Conservation (phyloP, 805 yeast species). For the Myxozyma sirexii region DNA sequence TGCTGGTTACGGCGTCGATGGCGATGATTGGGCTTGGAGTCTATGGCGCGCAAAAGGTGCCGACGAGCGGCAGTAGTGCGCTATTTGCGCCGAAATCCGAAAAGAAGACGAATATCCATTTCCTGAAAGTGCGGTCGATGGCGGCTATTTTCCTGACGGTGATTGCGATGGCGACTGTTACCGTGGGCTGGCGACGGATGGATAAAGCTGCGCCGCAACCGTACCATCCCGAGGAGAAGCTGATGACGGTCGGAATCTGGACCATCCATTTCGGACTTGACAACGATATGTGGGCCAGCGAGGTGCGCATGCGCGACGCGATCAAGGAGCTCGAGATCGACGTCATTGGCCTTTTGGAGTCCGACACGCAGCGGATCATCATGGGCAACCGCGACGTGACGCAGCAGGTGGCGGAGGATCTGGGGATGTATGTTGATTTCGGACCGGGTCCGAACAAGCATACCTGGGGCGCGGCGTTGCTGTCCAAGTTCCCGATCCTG, state of each 20-base stretch:
- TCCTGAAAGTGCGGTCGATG: slow-evolving; percentile 20
- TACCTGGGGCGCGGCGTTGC: slow-evolving; percentile 94
- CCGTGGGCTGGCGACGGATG: slow-evolving; percentile 60
- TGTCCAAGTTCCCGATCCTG: slow-evolving; percentile 92
- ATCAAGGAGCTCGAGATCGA: slow-evolving; percentile 86
- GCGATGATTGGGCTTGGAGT: slow-evolving; percentile 58
- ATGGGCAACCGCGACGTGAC: slow-evolving; percentile 96
- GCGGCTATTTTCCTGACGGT: slow-evolving; percentile 41
- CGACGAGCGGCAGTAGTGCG: slow-evolving; percentile 27
- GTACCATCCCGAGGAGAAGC: slow-evolving; percentile 63
- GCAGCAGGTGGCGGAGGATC: slow-evolving; percentile 85
- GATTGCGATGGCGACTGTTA: slow-evolving; percentile 51
- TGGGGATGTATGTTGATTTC: slow-evolving; percentile 92
- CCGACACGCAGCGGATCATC: slow-evolving; percentile 89
- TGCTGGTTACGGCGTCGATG: slow-evolving; percentile 64
- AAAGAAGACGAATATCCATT: slow-evolving; percentile 23
- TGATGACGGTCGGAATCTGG: slow-evolving; percentile 96
- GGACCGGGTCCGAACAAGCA: slow-evolving; percentile 98
- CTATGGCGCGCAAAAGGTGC: slow-evolving; percentile 37
- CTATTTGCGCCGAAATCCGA: slow-evolving; percentile 12
- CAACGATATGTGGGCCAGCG: slow-evolving; percentile 97
- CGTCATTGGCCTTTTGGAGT: slow-evolving; percentile 80
- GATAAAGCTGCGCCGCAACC: slow-evolving; percentile 66
- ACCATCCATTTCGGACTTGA: slow-evolving; percentile 96
- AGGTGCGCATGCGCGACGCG: slow-evolving; percentile 82